These are phyloP conservation scores for Lasiosphaeria miniovina DNA, from an alignment of 495 filamentous ascomycete genomes.

Conservation along the genomic window DNA sequence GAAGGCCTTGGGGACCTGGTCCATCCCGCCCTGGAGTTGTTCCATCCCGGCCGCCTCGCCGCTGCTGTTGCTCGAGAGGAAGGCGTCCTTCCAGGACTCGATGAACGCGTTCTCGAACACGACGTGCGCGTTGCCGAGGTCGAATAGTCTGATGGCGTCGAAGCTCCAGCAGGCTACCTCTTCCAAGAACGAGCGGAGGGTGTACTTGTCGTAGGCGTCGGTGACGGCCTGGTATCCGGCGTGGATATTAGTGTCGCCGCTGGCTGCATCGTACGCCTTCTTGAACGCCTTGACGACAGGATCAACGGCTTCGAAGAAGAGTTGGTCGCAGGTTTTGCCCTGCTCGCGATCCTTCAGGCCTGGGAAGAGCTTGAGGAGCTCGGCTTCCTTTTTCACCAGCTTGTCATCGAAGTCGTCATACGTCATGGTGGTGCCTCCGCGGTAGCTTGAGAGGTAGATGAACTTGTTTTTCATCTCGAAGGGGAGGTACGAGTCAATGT, in stretches of 20 bases:
- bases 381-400: neutral
- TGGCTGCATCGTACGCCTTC: neutral
- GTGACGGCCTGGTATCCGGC: neutral
- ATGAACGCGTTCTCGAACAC: slow-evolving; percentile 16
- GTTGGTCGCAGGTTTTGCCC: neutral
- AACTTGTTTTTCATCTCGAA: neutral
- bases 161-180: slow-evolving; percentile 7
- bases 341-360: neutral
- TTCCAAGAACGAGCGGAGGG: neutral
- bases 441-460: neutral
- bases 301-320: neutral
- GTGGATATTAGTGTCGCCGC: neutral
- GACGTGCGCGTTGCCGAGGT: slow-evolving; percentile 14
- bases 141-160: slow-evolving; percentile 9
- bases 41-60: neutral
- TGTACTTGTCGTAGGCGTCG: neutral
- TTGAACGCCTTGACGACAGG: neutral
- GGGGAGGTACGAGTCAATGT: neutral
- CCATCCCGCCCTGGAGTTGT: neutral
- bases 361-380: neutral
- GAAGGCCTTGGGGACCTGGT: slow-evolving; percentile 8
- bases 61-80: neutral
- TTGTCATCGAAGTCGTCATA: neutral
- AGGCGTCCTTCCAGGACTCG: slow-evolving; percentile 12
- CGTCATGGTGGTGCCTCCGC: neutral